Evolutionary conservation across 352 stramenopile genomes (phyloP).

Genomic region (Pythium aquatile): DNA sequence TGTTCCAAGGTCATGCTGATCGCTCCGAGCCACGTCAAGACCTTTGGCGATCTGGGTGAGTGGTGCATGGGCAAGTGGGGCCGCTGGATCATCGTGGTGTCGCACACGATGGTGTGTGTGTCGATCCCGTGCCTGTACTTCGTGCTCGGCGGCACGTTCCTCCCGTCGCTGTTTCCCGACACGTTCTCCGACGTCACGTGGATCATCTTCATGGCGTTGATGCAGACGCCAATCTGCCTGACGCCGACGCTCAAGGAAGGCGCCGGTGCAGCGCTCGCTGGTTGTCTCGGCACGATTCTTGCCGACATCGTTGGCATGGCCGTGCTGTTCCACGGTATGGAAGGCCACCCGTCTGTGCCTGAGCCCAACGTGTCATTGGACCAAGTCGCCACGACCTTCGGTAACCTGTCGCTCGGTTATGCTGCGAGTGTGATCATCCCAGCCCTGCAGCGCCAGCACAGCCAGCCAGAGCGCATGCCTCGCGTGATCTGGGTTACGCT

Average conservation of each 20-base stretch:
- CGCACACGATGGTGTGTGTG: constrained; percentile 22
- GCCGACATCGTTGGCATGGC: constrained; percentile 24
- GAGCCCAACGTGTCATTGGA: constrained; percentile 22
- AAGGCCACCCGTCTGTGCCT: constrained; percentile 1
- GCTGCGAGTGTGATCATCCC: constrained; percentile 34
- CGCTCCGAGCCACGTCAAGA: constrained; percentile 24
- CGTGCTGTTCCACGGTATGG: constrained; percentile 25
- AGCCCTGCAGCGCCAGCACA: constrained; percentile 28
- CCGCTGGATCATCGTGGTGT: constrained; percentile 23
- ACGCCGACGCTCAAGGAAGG: constrained; percentile 32
- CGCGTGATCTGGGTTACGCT: constrained; percentile 31
- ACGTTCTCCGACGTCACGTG: constrained; percentile 17
- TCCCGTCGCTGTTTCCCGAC: constrained; percentile 23
- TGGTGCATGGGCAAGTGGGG: constrained; percentile 25
- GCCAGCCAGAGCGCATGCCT: constrained; percentile 30
- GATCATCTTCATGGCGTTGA: constrained; percentile 32
- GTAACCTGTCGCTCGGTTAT: constrained; percentile 35
- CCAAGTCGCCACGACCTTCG: constrained; percentile 30
- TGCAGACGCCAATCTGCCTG: constrained; percentile 26
- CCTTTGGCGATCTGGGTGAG: constrained; percentile 32
- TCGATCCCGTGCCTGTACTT: constrained; percentile 26
- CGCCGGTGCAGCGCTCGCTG: constrained; percentile 23
- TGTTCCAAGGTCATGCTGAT: constrained; percentile 28
- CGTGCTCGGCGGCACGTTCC: constrained; percentile 27
- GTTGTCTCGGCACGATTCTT: constrained; percentile 28